Evolutionary conservation across 106 monocot species (phyloP).

Genomic region (Dioscorea alata): DNA sequence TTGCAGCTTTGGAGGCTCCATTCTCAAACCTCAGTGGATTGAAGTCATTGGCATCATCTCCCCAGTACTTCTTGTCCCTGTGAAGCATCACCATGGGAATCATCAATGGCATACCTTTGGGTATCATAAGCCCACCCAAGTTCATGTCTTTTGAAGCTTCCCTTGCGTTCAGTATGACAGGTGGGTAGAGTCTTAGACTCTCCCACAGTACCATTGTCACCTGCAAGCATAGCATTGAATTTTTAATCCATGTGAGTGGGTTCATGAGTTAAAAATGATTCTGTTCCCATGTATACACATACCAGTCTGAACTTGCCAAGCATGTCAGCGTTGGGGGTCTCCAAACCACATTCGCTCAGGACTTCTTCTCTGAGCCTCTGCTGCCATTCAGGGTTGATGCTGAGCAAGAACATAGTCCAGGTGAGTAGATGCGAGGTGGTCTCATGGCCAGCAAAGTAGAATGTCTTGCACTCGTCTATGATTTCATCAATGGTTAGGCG

Average conservation of each 20-base stretch:
- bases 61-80: conserved; percentile 40
- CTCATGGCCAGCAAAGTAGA: conserved; percentile 67
- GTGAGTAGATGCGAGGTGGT: conserved; percentile 49
- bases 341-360: conserved; percentile 31
- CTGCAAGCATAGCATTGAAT: conserved; percentile 6
- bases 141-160: conserved; percentile 21
- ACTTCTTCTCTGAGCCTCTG: conserved; percentile 50
- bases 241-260: neutral
- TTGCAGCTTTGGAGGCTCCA: conserved; percentile 19
- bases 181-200: conserved; percentile 41
- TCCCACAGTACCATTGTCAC: conserved; percentile 41
- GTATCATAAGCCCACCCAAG: conserved; percentile 29
- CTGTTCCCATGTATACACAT: neutral
- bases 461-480: conserved; percentile 76
- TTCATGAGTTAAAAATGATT: too few relatives aligned
- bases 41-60: conserved; percentile 40
- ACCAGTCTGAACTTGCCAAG: neutral
- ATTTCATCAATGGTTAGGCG: conserved; percentile 52
- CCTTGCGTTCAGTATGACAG: conserved; percentile 13
- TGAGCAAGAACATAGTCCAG: conserved; percentile 55
- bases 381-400: conserved; percentile 57
- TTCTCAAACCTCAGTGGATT: conserved; percentile 47
- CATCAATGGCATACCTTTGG: conserved; percentile 20
- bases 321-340: conserved; percentile 32
- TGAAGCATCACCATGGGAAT: conserved; percentile 39